Evolutionary conservation across 495 filamentous ascomycete species (phyloP), one percentile per base, ranked within the genome.

Genomic region (Penicillium antarcticum): DNA sequence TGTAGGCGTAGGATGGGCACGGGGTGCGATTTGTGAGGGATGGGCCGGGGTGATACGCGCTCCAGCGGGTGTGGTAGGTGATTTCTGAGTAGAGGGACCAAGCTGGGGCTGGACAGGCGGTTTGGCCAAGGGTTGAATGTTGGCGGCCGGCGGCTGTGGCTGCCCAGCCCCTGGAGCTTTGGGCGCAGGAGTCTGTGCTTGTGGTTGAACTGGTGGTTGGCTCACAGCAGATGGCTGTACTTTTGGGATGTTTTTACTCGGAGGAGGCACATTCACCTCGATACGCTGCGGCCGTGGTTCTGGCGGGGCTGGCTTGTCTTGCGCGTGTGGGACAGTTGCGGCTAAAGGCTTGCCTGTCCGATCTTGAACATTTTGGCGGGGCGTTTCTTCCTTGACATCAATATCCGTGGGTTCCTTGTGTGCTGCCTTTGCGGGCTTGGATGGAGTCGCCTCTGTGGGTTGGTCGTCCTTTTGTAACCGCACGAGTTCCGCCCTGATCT

Each of bases 401-500:
- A 69, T 51, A 31, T 66, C 68, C 61, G 68, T 77, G 40, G 70
- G 66, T 51, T 71, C 75, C 47, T 59, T 19, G 4, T 33, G 60
- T 36, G 51, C 55, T 26, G 51, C 41, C 38, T 61, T 59, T 35
- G 63, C 55, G 16, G 61, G 21, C 7, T 23, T 32, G 34, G 51
- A 45, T 51, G 57, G n/a, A 10, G 36, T 41, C 45, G 34, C 35
- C 26, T 17, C 21, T 13, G 56, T 24, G 39, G 73, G 56, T 41
- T 85, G 80, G 69, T 67, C 74, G 43, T 77, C 74, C 42, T 72
- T 70, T 54, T 89, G 80, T 50, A 95, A 79, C 49, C 82, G 82
- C 10, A 77, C 71, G 45, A 92, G 79, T 47, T 96, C 90, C 13
- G 73, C 66, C 47, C 81, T 73, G 26, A 94, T 70, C 18, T 76